Conservation (phyloP, 306 rosid genomes). For the Carpinus fangiana region DNA sequence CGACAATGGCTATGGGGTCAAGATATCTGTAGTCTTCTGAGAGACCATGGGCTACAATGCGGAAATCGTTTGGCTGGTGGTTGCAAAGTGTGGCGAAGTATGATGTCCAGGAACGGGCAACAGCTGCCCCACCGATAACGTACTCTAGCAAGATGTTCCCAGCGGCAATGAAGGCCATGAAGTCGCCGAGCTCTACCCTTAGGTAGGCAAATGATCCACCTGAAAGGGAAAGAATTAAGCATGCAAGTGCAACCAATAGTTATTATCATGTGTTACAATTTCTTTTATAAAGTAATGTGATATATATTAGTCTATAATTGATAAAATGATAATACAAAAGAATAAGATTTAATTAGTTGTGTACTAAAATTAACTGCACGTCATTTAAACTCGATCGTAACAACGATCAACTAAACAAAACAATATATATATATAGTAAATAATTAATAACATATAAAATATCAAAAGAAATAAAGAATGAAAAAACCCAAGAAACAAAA, state of each 20-base stretch:
- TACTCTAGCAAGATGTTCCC: slow-evolving; percentile 83
- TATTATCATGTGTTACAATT: no score
- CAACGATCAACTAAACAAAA: no score
- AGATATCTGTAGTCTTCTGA: slow-evolving; percentile 39
- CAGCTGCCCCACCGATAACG: slow-evolving; percentile 64
- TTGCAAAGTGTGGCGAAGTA: slow-evolving; percentile 77
- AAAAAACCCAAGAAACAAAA: no score
- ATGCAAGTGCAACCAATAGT: no score
- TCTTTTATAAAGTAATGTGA: no score
- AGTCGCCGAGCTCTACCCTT: slow-evolving; percentile 83
- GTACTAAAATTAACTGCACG: background rate
- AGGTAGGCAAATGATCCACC: slow-evolving; percentile 90
- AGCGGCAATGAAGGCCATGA: slow-evolving; percentile 74
- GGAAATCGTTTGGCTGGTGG: slow-evolving; percentile 47
- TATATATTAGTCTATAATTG: no score
- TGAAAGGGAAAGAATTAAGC: background rate
- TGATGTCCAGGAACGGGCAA: slow-evolving; percentile 86
- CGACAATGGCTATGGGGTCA: slow-evolving; percentile 66
- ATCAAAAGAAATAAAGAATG: no score
- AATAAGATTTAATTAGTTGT: background rate
- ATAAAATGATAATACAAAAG: no score
- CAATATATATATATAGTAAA: no score
- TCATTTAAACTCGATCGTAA: no score
- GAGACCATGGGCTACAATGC: slow-evolving; percentile 41
- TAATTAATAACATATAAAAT: no score